Base-by-base conservation (phyloP, 164 flowering plant species). In the Nymphaea thermarum region DNA sequence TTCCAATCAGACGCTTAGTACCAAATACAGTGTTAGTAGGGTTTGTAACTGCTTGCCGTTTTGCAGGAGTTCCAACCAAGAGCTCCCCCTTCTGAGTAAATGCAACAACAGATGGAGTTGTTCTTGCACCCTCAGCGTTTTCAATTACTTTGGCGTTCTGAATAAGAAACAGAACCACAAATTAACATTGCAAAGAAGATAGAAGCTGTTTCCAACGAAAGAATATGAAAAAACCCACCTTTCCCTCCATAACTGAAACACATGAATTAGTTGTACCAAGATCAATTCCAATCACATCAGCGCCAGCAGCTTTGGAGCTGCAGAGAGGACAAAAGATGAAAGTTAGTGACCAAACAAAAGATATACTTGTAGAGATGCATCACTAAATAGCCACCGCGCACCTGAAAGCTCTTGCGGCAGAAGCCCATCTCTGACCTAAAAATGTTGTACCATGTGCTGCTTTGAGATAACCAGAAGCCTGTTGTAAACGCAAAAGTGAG, bases 241-340 rank as follows among this genome's bases (percentile, higher is more conserved):
- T 79, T 66, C 82, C 82, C 68, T 79, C 79, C 82, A 79, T 79
- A 8, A 77, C 75, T 17, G 79, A 67, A 25, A 79, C 82, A 68
- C 78, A 79, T 17, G 82, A 79, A 65, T 73, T 79, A 8, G 82
- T 79, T 15, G 82, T 79, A 17, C 82, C 82, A 72, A 79, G 68
- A 45, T 79, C 82, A 53, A 79, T 74, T 59, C 82, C 80, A 51
- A 79, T 74, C 11, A 79, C 78, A 63, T 77, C 82, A 63, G 67
- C 73, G 18, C 80, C 82, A 17, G 71, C 74, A 43, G 82, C 74
- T 43, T 42, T 74, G 45, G 78, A 70, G 63, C 82, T 79, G 72
- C 41, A 18, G 18, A 59, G 11, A 42, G 42, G n/a, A 43, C 17
- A 59, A 14, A 42, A 60, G n/a, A 43, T 16, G 41, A 7, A 62